Base-by-base conservation (phyloP, 768 basidiomycete species). In the Leccinum olivaceopallidum region DNA sequence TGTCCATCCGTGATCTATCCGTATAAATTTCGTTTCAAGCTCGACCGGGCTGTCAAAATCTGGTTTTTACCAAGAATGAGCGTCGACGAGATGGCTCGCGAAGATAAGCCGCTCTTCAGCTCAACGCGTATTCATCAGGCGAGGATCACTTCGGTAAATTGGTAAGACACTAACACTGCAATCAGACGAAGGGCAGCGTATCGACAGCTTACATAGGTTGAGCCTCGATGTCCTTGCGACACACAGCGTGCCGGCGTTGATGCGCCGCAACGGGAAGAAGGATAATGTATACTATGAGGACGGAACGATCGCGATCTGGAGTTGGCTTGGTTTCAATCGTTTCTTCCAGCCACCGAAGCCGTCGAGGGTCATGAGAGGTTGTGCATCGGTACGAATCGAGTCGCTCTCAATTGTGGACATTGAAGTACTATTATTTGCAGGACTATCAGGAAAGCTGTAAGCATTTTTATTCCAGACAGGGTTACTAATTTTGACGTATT, bases 31-130 rank as follows among this genome's bases (percentile, higher is more conserved):
- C 4, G 16, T 26, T 36, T 58, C 14, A 56, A 92, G 90, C 77
- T 90, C 64, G 91, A 93, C 63, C 82, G 89, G 60, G 75, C 79
- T 3, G 83, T 91, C 36, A 92, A 92, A 72, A 89, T 93, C 6
- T 93, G 91, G 91, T 76, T 79, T 51, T 72, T 88, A 20, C 80
- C 82, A 26, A 73, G 71, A 2, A 75, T 72, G 36, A 69, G 76
- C 20, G 56, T 62, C 3, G 71, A 77, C n/a, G 62, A 70, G 54
- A 74, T 86, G 54, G 75, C 77, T 53, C 79, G 88, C 36, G 86
- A 88, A 69, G 90, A 92, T 61, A 92, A 91, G 61, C 90, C 91
- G 0, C 69, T 93, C 3, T 92, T 91, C 68, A 88, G 85, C 64
- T 88, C 83, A 47, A 79, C 81, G 28, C 75, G 79, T 32, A 78